Evolutionary conservation across 2,329 filamentous ascomycete genomes (phyloP).

Genomic region (Scedosporium minutisporum): DNA sequence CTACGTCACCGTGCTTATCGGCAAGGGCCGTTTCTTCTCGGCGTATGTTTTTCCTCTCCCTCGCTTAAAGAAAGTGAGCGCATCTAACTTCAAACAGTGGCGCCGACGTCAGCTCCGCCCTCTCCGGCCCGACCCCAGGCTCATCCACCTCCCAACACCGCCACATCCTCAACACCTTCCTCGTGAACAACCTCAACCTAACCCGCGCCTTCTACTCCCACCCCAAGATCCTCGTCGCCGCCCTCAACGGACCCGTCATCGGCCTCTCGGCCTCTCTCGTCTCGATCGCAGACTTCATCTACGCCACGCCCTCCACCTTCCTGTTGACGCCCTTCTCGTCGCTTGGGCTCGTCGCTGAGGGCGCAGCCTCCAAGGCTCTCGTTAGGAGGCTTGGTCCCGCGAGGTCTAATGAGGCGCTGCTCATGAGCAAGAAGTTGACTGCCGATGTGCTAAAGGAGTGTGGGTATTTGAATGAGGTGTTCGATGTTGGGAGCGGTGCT

Average conservation of each 20-base stretch:
- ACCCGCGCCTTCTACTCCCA: constrained; percentile 87
- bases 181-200: constrained; percentile 78
- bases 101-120: constrained; percentile 8
- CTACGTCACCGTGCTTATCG: constrained; percentile 75
- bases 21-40: constrained; percentile 76
- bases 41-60: constrained; percentile 51
- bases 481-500: constrained; percentile 40
- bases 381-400: constrained; percentile 69
- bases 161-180: constrained; percentile 61
- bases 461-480: constrained; percentile 81
- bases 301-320: constrained; percentile 71
- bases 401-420: constrained; percentile 83
- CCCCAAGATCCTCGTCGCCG: constrained; percentile 84
- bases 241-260: constrained; percentile 84
- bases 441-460: constrained; percentile 62
- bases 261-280: constrained; percentile 79
- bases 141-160: not conserved
- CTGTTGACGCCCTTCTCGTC: constrained; percentile 86
- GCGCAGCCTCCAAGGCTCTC: constrained; percentile 68
- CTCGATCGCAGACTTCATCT: constrained; percentile 85
- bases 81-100: not conserved
- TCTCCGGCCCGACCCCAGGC: not conserved
- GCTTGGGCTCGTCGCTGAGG: constrained; percentile 83
- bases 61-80: constrained; percentile 3
- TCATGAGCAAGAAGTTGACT: constrained; percentile 74